These are phyloP conservation scores for Hemisphaericaspora subhashii DNA, from an alignment of 1,139 yeast genomes.

Conservation along the genomic window DNA sequence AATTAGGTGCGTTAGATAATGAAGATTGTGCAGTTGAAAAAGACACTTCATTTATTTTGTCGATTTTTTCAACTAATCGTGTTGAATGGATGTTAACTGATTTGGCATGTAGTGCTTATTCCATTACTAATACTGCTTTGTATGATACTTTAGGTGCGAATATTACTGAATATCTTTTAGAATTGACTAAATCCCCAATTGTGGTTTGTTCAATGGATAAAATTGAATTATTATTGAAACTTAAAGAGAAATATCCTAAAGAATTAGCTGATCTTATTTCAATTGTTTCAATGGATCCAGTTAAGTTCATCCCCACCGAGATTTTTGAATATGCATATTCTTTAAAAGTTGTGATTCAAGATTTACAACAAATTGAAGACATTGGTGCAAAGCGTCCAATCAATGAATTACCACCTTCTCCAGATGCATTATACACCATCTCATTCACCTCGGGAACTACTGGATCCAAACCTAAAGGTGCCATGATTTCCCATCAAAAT, in stretches of 20 bases:
- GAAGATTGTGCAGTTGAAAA: conserved; percentile 13
- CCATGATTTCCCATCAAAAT: conserved; percentile 51
- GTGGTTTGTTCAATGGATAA: conserved; percentile 32
- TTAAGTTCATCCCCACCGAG: conserved; percentile 11
- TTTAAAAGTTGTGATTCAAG: conserved; percentile 30
- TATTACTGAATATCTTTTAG: conserved; percentile 29
- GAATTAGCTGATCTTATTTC: conserved; percentile 24
- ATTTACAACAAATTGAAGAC: conserved; percentile 47
- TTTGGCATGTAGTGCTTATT: conserved; percentile 32
- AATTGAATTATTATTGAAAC: conserved; percentile 21
- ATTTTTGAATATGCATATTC: conserved; percentile 20
- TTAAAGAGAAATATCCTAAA: conserved; percentile 22
- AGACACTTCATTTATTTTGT: conserved; percentile 27
- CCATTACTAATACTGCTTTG: conserved; percentile 36
- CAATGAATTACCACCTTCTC: conserved; percentile 47
- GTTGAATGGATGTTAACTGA: conserved; percentile 39
- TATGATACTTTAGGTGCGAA: conserved; percentile 36
- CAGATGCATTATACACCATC: conserved; percentile 58
- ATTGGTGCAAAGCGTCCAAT: conserved; percentile 50
- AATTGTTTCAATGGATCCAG: conserved; percentile 35
- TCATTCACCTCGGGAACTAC: conserved; percentile 78
- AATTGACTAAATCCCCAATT: conserved; percentile 30
- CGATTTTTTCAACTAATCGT: conserved; percentile 33
- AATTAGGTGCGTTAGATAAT: conserved; percentile 8
- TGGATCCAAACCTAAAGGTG: conserved; percentile 66